Evolutionary conservation across 805 yeast species (phyloP).

Genomic region (Hanseniaspora clermontiae): DNA sequence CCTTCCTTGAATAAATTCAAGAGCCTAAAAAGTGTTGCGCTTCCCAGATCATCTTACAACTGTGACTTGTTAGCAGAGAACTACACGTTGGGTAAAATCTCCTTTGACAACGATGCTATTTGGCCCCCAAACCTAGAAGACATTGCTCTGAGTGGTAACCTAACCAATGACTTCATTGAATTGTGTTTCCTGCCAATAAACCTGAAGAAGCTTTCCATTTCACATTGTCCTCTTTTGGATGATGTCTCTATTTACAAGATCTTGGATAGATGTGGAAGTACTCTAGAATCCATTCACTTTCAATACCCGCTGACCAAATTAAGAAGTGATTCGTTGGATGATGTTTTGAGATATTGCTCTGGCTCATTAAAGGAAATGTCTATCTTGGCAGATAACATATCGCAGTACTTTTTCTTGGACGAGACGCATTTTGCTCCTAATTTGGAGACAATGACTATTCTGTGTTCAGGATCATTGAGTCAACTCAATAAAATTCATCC

Average conservation of each 20-base stretch:
- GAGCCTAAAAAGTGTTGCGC: slow-evolving; percentile 59
- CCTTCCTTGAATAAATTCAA: slow-evolving; percentile 53
- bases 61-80: slow-evolving; percentile 35
- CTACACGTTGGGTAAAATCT: slow-evolving; percentile 13
- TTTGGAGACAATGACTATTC: slow-evolving; percentile 51
- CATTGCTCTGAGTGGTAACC: slow-evolving; percentile 77
- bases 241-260: slow-evolving; percentile 53
- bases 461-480: slow-evolving; percentile 78
- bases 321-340: slow-evolving; percentile 56
- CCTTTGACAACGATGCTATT: slow-evolving; percentile 31
- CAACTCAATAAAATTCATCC: slow-evolving; percentile 75
- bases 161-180: slow-evolving; percentile 64
- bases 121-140: slow-evolving; percentile 77
- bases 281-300: slow-evolving; percentile 49
- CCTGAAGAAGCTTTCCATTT: slow-evolving; percentile 58
- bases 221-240: slow-evolving; percentile 73
- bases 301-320: slow-evolving; percentile 84
- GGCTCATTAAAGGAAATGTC: slow-evolving; percentile 54
- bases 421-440: slow-evolving; percentile 37
- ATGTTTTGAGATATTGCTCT: slow-evolving; percentile 52
- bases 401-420: slow-evolving; percentile 39
- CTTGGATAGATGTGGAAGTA: slow-evolving; percentile 51
- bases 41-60: slow-evolving; percentile 76
- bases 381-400: slow-evolving; percentile 66
- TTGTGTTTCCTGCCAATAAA: slow-evolving; percentile 61